Percentiles rank a stretch among this genome's conserved stretches.
phyloP scores from a whole-genome alignment of 352 stramenopile genomes.

The Phytopythium mirpurense region DNA sequence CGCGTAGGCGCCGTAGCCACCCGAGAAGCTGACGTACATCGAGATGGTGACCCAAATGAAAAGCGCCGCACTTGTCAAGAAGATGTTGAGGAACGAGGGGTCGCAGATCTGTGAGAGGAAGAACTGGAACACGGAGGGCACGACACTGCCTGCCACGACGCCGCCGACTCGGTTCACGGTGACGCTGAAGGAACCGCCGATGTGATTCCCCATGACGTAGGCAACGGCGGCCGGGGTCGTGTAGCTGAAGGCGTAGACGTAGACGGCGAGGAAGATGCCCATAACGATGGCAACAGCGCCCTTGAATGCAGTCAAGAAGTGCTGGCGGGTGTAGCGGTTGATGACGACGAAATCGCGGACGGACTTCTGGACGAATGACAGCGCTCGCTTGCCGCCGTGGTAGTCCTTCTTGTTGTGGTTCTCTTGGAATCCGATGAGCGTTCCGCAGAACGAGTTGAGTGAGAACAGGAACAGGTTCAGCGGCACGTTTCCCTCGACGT shows the following conservation, averaged over 20 bases:
- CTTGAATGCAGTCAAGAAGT: conserved; percentile 44
- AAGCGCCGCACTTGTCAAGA: conserved; percentile 46
- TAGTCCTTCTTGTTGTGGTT: conserved; percentile 61
- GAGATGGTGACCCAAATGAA: conserved; percentile 73
- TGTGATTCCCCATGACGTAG: conserved; percentile 77
- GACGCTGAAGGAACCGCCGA: conserved; percentile 73
- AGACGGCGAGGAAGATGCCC: conserved; percentile 62
- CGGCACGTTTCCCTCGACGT: conserved; percentile 78
- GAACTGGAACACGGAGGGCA: conserved; percentile 82
- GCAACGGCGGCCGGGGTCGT: conserved; percentile 56
- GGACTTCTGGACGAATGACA: conserved; percentile 43
- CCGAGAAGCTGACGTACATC: conserved; percentile 71
- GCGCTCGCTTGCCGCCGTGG: conserved; percentile 30
- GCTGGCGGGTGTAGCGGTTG: conserved; percentile 36
- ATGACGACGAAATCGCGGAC: conserved; percentile 42
- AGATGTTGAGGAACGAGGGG: conserved; percentile 27
- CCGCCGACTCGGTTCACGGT: conserved; percentile 81
- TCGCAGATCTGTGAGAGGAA: conserved; percentile 72
- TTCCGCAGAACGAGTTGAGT: conserved; percentile 80
- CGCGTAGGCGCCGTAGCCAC: conserved; percentile 64
- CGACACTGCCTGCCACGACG: conserved; percentile 75
- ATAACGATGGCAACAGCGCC: conserved; percentile 54
- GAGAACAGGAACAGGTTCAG: conserved; percentile 83
- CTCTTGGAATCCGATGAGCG: conserved; percentile 64
- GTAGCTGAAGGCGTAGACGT: conserved; percentile 67